These are phyloP conservation scores for Hypoxylon lenormandii DNA, from an alignment of 495 filamentous ascomycete species.

Conservation along the genomic window DNA sequence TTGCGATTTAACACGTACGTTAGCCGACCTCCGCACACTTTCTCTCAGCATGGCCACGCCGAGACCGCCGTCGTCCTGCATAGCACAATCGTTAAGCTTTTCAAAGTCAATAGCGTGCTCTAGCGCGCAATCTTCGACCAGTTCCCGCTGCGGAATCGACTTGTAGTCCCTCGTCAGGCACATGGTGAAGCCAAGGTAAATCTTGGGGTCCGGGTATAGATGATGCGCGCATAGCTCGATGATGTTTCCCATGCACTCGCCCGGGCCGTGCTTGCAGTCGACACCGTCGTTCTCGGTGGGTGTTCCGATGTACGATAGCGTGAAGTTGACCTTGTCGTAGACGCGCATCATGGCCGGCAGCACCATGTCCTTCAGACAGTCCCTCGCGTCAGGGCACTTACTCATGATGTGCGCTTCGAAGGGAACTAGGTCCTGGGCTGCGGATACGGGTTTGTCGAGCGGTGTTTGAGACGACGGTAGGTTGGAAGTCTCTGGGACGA, in stretches of 20 bases:
- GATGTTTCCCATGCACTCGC: conserved; percentile 94
- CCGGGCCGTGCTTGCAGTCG: conserved; percentile 86
- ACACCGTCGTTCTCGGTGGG: conserved; percentile 73
- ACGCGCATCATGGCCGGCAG: conserved; percentile 87
- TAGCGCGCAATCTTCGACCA: conserved; percentile 85
- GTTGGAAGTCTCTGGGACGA: conserved; percentile 18
- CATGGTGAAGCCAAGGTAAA: conserved; percentile 88
- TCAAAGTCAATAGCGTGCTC: conserved; percentile 90
- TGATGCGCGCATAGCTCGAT: conserved; percentile 88
- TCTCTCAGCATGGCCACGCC: conserved; percentile 75
- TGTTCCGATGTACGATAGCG: conserved; percentile 86
- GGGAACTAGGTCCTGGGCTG: conserved; percentile 64
- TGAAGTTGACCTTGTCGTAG: conserved; percentile 87
- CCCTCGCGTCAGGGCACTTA: conserved; percentile 89
- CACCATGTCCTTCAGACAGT: conserved; percentile 83
- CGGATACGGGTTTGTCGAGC: conserved; percentile 8
- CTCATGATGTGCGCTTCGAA: conserved; percentile 94
- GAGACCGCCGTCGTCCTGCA: conserved; percentile 70
- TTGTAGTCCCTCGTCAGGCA: conserved; percentile 80
- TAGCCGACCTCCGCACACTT: conserved; percentile 76
- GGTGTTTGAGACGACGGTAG: conserved; percentile 8
- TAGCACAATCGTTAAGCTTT: conserved; percentile 79
- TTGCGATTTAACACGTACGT: conserved; percentile 50
- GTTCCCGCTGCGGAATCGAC: conserved; percentile 75
- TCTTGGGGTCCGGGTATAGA: conserved; percentile 83